phyloP scores from a whole-genome alignment of 208 protist genomes.

The Porcisia deanei region DNA sequence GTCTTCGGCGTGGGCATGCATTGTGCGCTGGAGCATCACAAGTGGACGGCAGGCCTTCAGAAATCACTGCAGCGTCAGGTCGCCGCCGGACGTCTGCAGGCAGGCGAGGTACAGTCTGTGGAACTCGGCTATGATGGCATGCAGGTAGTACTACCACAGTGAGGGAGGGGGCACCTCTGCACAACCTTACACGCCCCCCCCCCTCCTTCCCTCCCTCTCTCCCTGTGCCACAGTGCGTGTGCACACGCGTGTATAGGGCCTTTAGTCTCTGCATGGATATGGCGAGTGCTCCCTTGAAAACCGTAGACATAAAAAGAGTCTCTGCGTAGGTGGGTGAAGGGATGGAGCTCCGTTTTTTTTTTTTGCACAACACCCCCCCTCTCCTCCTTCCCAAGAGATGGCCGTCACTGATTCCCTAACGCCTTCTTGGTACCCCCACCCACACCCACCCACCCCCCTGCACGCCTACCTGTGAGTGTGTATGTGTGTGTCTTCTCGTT shows the following conservation, averaged over 20 bases:
- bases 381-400: too few relatives aligned
- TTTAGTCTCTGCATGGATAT: neutral
- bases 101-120: conserved; percentile 46
- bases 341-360: too few relatives aligned
- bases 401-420: neutral
- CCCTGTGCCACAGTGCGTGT: neutral
- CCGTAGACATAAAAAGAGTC: neutral
- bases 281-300: neutral
- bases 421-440: neutral
- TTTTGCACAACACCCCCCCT: too few relatives aligned
- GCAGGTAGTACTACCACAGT: conserved; percentile 53
- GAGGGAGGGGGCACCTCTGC: neutral
- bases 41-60: conserved; percentile 32
- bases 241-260: neutral
- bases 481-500: neutral
- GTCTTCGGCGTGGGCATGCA: conserved; percentile 81
- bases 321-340: neutral
- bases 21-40: conserved; percentile 65
- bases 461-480: neutral
- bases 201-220: neutral
- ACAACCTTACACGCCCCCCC: neutral
- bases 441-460: neutral
- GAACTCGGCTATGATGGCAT: conserved; percentile 76
- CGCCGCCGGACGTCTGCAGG: conserved; percentile 25
- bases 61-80: conserved; percentile 34